Percentiles rank a stretch among this genome's conserved stretches.
Evolutionary conservation across 768 basidiomycete genomes (phyloP).

Genomic region (Lactarius psammicola): DNA sequence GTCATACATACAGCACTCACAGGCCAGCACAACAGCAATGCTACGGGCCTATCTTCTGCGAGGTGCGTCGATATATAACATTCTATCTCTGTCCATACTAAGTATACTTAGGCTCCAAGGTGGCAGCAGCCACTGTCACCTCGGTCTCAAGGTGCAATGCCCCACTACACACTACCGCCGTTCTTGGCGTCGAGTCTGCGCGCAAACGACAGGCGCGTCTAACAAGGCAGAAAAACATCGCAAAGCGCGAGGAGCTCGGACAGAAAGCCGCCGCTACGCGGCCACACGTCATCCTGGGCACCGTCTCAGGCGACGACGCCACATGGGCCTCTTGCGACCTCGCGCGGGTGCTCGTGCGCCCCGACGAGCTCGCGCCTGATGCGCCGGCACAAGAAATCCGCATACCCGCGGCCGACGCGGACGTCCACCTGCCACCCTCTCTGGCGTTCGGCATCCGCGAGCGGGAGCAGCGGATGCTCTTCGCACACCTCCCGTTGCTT

Average conservation of each 20-base stretch:
- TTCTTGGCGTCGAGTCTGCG: constrained; percentile 35
- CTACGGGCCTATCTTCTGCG: constrained; percentile 29
- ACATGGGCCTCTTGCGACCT: constrained; percentile 72
- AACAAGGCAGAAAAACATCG: constrained; percentile 45
- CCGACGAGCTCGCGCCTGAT: constrained; percentile 23
- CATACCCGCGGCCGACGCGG: constrained; percentile 36
- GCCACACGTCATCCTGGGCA: constrained; percentile 75
- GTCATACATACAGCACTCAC: background rate
- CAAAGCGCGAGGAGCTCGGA: constrained; percentile 45
- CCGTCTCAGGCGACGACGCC: constrained; percentile 56
- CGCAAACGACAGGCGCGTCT: constrained; percentile 40
- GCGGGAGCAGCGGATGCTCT: constrained; percentile 58
- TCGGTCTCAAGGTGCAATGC: constrained; percentile 34
- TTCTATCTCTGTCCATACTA: background rate
- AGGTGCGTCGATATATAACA: constrained; percentile 26
- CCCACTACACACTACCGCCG: constrained; percentile 49
- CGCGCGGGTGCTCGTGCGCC: constrained; percentile 48
- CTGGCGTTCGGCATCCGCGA: constrained; percentile 66
- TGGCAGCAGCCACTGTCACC: constrained; percentile 47
- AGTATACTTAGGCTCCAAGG: constrained; percentile 37
- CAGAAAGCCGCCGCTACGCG: constrained; percentile 41
- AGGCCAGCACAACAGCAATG: constrained; percentile 20
- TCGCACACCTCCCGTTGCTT: constrained; percentile 62
- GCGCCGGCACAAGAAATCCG: background rate
- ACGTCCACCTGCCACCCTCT: constrained; percentile 49